A percentile compares a stretch with the other conserved stretches of the same genome.
Conservation (phyloP, 352 stramenopile species). For the Phytophthora idaei region DNA sequence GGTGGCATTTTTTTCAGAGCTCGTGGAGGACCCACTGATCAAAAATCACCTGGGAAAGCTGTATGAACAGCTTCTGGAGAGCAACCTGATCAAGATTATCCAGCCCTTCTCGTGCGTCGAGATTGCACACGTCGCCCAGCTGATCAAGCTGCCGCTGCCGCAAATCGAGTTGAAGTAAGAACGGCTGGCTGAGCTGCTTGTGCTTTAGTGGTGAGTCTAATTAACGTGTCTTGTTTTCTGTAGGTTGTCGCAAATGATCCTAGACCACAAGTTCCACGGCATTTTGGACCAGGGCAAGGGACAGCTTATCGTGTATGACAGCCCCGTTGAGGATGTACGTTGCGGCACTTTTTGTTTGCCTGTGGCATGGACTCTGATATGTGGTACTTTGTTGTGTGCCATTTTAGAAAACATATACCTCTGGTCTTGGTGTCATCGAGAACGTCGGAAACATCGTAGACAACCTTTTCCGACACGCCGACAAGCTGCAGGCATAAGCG, state of each 20-base stretch:
- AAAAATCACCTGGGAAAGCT: slow-evolving; percentile 96
- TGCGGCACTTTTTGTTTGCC: neutral
- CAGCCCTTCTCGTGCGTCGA: slow-evolving; percentile 98
- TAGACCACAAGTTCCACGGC: slow-evolving; percentile 98
- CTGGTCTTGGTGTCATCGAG: slow-evolving; percentile 95
- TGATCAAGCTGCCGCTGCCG: slow-evolving; percentile 96
- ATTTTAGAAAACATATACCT: slow-evolving; percentile 89
- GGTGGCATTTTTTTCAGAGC: slow-evolving; percentile 47
- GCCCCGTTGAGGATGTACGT: slow-evolving; percentile 91
- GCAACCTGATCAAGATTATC: slow-evolving; percentile 99
- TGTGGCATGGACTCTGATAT: neutral
- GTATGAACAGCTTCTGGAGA: slow-evolving; percentile 98
- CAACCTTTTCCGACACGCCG: slow-evolving; percentile 91
- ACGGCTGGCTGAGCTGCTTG: neutral
- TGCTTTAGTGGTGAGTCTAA: neutral
- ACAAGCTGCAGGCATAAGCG: slow-evolving; percentile 81
- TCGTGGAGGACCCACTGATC: slow-evolving; percentile 88
- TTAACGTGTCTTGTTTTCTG: slow-evolving; percentile 21
- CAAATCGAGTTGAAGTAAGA: slow-evolving; percentile 88
- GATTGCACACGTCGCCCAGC: slow-evolving; percentile 95
- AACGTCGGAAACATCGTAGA: slow-evolving; percentile 98
- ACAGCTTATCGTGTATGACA: slow-evolving; percentile 99
- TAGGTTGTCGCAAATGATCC: slow-evolving; percentile 99
- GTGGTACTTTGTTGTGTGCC: slow-evolving; percentile 6
- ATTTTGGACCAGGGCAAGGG: slow-evolving; percentile 99